A percentile compares a stretch with the other conserved stretches of the same genome.
Evolutionary conservation across 495 filamentous ascomycete genomes (phyloP).

Genomic region (Penicillium coprophilum): DNA sequence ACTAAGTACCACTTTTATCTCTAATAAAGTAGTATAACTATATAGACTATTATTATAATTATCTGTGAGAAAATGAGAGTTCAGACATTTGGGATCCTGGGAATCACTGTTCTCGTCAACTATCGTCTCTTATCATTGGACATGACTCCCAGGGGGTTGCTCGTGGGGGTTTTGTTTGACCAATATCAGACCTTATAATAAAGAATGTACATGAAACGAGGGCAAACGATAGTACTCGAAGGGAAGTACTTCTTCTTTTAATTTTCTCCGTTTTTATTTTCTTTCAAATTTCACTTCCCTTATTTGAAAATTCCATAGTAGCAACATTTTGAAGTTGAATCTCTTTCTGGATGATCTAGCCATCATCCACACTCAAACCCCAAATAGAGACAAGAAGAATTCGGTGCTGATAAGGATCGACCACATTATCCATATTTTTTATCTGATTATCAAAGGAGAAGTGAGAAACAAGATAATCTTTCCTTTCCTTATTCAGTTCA

Average conservation of each 20-base stretch:
- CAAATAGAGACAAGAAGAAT: constrained; percentile 1
- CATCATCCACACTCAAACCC: constrained; percentile 1
- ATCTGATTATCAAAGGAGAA: constrained; percentile 1
- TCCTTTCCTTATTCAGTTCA: constrained; percentile 3
- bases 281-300: neutral
- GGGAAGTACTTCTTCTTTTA: neutral
- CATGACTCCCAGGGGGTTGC: no score
- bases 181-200: no score
- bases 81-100: no score
- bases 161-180: no score
- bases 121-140: no score
- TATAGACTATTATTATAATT: no score
- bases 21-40: no score
- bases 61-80: no score
- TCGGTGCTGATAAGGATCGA: neutral
- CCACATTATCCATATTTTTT: neutral
- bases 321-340: constrained; percentile 1
- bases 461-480: neutral
- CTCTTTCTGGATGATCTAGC: neutral
- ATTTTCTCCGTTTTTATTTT: neutral
- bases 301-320: neutral
- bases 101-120: no score
- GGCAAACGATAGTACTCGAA: no score
- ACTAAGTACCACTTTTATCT: no score
- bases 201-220: no score